Conservation (phyloP, 768 basidiomycete species). For the Daedaleopsis sinensis region DNA sequence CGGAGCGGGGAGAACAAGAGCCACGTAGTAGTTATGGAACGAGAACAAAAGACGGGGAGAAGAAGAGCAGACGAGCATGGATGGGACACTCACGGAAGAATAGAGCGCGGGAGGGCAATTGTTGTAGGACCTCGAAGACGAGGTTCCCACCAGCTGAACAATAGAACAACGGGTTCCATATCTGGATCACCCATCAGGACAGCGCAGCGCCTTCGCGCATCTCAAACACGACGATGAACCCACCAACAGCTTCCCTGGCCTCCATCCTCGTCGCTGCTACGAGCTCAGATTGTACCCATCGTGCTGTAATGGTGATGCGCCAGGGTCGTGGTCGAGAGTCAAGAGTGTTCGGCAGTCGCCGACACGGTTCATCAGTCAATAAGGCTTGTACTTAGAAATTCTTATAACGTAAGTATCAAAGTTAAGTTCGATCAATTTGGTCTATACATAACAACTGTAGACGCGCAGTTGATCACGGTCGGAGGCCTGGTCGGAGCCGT, state of each 20-base stretch:
- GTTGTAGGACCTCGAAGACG: background rate
- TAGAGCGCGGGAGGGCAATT: background rate
- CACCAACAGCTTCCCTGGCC: background rate
- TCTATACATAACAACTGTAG: too few species aligned
- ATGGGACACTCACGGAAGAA: background rate
- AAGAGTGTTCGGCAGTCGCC: background rate
- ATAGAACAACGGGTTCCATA: background rate
- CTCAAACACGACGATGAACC: background rate
- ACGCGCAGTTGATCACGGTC: too few species aligned
- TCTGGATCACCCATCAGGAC: background rate
- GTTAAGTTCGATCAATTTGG: too few species aligned
- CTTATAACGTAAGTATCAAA: too few species aligned
- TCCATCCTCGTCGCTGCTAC: background rate
- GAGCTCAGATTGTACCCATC: background rate
- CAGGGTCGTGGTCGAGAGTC: background rate
- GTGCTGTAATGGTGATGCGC: too few species aligned
- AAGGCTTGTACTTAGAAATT: background rate
- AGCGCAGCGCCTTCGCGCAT: background rate
- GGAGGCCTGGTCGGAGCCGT: too few species aligned
- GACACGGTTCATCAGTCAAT: background rate
- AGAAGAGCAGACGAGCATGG: background rate
- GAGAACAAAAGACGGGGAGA: background rate
- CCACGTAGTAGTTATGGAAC: background rate
- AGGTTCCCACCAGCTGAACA: background rate
- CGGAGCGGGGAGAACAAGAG: background rate